phyloP scores from a whole-genome alignment of 176 grass and related monocot genomes.

The Carex myosuroides region DNA sequence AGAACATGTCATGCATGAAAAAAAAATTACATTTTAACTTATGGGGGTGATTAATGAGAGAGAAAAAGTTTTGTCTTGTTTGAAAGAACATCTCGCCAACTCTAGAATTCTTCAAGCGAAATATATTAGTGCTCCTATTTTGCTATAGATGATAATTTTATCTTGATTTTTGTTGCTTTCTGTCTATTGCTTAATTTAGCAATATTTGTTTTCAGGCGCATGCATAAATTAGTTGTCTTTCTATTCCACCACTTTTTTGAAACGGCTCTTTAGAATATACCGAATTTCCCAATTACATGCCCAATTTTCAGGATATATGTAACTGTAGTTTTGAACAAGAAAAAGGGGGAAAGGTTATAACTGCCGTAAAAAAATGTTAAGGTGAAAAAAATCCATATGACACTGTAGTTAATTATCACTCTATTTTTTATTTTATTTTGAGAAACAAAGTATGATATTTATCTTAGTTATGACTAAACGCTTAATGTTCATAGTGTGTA shows the following conservation, averaged over 20 bases:
- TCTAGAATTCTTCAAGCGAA: not conserved
- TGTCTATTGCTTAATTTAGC: slow-evolving; percentile 7
- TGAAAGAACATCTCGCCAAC: not conserved
- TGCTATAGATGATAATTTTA: not conserved
- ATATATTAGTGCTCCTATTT: not conserved
- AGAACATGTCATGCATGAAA: not conserved
- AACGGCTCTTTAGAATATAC: not conserved
- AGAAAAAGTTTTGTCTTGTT: not conserved
- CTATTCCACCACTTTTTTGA: not conserved
- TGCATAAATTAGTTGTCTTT: not conserved
- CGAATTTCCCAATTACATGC: not conserved
- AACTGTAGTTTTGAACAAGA: not conserved
- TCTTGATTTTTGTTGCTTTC: not conserved
- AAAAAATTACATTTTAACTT: not conserved
- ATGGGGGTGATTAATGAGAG: not conserved
- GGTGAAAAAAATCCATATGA: not conserved
- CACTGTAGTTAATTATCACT: not conserved
- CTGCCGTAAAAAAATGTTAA: not conserved
- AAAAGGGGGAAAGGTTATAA: not conserved
- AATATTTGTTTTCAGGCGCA: not conserved
- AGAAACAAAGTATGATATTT: not conserved
- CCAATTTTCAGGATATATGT: not conserved
- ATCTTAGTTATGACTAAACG: not conserved
- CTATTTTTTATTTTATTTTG: not conserved
- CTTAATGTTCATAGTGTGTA: not conserved